A percentile compares a stretch with the other conserved stretches of the same genome.
phyloP scores from a whole-genome alignment of 495 filamentous ascomycete species.

The Penicillium herquei region DNA sequence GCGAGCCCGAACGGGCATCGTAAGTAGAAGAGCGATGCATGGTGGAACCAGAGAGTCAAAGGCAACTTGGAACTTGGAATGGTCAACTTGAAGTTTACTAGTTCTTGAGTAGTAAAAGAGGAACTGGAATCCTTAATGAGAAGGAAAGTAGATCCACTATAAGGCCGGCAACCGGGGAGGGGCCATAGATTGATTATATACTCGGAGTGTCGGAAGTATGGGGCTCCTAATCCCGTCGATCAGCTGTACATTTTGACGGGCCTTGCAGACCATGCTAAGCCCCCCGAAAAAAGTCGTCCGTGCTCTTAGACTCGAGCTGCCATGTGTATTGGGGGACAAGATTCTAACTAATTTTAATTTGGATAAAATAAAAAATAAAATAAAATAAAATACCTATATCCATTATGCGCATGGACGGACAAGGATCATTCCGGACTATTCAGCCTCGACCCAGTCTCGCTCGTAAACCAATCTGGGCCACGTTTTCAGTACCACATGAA shows the following conservation, averaged over 20 bases:
- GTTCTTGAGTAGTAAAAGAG: background rate
- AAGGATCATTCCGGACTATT: conserved; percentile 18
- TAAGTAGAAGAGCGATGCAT: conserved; percentile 43
- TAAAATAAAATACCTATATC: background rate
- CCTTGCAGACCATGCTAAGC: conserved; percentile 9
- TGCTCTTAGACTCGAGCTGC: conserved; percentile 6
- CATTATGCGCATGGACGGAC: conserved; percentile 9
- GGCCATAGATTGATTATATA: conserved; percentile 32
- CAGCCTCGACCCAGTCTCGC: conserved; percentile 15
- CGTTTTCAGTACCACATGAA: conserved; percentile 11
- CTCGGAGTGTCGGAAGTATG: conserved; percentile 18
- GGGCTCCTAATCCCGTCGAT: conserved; percentile 28
- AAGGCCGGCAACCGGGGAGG: background rate
- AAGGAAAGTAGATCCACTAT: background rate
- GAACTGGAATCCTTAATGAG: background rate
- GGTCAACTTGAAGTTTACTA: no score
- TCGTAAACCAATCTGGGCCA: conserved; percentile 16
- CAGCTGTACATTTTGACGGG: conserved; percentile 23
- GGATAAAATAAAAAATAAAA: background rate
- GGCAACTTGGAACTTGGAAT: background rate
- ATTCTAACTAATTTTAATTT: background rate
- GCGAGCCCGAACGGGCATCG: conserved; percentile 43
- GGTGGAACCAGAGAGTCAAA: background rate
- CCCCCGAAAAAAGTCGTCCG: conserved; percentile 15
- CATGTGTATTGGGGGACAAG: conserved; percentile 4